A percentile compares a stretch with the other conserved stretches of the same genome.
Evolutionary conservation across 768 basidiomycete species (phyloP).

Genomic region (Baorangia bicolor): DNA sequence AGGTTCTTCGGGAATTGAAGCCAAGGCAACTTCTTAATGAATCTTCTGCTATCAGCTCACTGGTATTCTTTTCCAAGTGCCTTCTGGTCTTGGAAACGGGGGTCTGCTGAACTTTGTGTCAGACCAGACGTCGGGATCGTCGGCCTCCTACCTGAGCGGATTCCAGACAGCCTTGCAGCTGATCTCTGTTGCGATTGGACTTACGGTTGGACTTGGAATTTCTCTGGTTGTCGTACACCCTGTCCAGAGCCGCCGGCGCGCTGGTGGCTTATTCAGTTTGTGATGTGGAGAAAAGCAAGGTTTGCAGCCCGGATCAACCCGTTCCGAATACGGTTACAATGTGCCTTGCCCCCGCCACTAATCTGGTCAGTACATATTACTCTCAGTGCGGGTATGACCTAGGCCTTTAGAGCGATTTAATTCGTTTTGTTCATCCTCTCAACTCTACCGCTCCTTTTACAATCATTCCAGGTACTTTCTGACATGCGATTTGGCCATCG

Average conservation of each 20-base stretch:
- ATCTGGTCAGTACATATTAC: no score
- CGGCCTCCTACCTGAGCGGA: slow-evolving; percentile 60
- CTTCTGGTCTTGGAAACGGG: slow-evolving; percentile 76
- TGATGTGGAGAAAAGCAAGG: slow-evolving; percentile 21
- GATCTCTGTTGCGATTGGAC: slow-evolving; percentile 71
- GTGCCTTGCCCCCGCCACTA: background rate
- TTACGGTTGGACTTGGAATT: slow-evolving; percentile 79
- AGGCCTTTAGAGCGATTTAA: slow-evolving; percentile 3
- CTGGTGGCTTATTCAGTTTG: slow-evolving; percentile 63
- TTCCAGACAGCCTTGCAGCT: slow-evolving; percentile 77
- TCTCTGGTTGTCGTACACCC: slow-evolving; percentile 67
- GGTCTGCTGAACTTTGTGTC: slow-evolving; percentile 74
- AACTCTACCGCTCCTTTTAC: background rate
- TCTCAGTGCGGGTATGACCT: background rate
- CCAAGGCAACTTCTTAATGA: background rate
- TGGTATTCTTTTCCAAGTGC: slow-evolving; percentile 82
- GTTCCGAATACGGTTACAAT: background rate
- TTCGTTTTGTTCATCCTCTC: slow-evolving; percentile 15
- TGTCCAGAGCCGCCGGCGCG: slow-evolving; percentile 54
- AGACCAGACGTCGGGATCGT: slow-evolving; percentile 50
- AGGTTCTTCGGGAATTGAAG: slow-evolving; percentile 12
- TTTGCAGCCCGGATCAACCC: background rate
- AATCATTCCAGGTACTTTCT: background rate
- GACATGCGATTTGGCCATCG: background rate
- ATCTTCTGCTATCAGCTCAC: slow-evolving; percentile 46